These are phyloP conservation scores for Agrocybe chaxingu DNA, from an alignment of 768 basidiomycete genomes.

Conservation along the genomic window DNA sequence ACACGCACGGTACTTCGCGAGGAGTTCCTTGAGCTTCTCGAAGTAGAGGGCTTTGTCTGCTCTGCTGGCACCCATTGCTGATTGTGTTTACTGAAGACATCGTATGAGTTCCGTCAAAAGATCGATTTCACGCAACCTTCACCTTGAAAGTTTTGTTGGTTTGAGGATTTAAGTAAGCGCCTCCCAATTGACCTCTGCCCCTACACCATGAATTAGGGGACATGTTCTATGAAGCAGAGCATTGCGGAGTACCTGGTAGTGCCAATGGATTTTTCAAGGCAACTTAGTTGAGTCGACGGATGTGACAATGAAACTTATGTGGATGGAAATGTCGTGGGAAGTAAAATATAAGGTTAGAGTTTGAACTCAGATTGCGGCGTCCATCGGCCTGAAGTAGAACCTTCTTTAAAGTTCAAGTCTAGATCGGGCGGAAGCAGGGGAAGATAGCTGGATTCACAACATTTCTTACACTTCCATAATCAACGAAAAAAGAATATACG, in stretches of 20 bases:
- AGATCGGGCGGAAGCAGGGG: no score
- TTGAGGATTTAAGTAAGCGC: slow-evolving; percentile 48
- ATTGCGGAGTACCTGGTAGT: slow-evolving; percentile 55
- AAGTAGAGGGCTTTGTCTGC: slow-evolving; percentile 92
- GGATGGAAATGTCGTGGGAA: slow-evolving; percentile 29
- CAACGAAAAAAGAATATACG: no score
- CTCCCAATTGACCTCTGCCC: slow-evolving; percentile 91
- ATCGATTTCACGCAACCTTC: no score
- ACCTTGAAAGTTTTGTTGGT: slow-evolving; percentile 12
- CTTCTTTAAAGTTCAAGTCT: not conserved
- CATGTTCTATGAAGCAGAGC: not conserved
- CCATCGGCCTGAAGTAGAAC: slow-evolving; percentile 11
- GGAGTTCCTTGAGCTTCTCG: slow-evolving; percentile 87
- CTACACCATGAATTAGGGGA: slow-evolving; percentile 8
- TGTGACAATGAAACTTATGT: slow-evolving; percentile 30
- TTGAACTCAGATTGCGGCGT: slow-evolving; percentile 19
- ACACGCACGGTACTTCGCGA: slow-evolving; percentile 81
- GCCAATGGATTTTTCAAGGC: slow-evolving; percentile 98
- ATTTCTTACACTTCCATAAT: not conserved
- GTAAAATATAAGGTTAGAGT: slow-evolving; percentile 28
- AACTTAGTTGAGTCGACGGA: slow-evolving; percentile 30
- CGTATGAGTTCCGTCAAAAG: not conserved
- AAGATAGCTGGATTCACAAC: not conserved
- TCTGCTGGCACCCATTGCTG: slow-evolving; percentile 87
- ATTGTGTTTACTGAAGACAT: slow-evolving; percentile 23